Evolutionary conservation across 1,139 yeast genomes (phyloP), one percentile per base, ranked within the genome.

Genomic region (Magnusiomyces magnusii): DNA sequence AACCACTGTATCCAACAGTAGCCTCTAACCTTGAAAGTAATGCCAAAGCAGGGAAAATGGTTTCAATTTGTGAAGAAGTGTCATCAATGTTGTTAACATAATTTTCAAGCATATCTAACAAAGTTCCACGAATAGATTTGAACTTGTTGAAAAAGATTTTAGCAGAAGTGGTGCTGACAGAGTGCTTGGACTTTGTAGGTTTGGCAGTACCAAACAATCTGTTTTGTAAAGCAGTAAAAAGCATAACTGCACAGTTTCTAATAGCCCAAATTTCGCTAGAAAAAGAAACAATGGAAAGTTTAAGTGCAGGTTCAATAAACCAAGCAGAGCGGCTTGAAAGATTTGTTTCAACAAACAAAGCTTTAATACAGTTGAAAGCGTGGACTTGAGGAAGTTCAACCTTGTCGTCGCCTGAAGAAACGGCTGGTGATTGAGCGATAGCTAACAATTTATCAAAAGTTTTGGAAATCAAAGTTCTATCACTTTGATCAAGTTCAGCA

Each of bases 221-320:
- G 61, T 85, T 85, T 67, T 88, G 93, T 52, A 92, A 71, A 0
- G 96, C 84, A 0, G 95, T 86, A 69, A 91, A 93, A 50, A 93
- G 77, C 98, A 93, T 93, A 34, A 92, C 87, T 0, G 96, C 90
- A 71, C 97, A 89, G 70, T 93, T 93, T 66, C 97, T 78, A 39
- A 93, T 80, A 0, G 96, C 84, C 98, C 98, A 92, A 39, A 83
- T 77, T 0, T 78, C 75, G 2, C 88, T 82, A 1, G 81, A 78
- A 71, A 92, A 89, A 47, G 84, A 79, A 0, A 73, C 66, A 50
- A 93, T 76, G 0, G 95, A 78, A 27, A 89, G 71, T 27, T 78
- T 78, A 47, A 92, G 73, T 0, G 88, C 85, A 17, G 74, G 72
- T 60, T 84, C 85, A 10, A 87, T 78, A 67, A 77, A 84, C 1